Conservation (phyloP, 2,329 filamentous ascomycete species). For the Exophiala viscosa region DNA sequence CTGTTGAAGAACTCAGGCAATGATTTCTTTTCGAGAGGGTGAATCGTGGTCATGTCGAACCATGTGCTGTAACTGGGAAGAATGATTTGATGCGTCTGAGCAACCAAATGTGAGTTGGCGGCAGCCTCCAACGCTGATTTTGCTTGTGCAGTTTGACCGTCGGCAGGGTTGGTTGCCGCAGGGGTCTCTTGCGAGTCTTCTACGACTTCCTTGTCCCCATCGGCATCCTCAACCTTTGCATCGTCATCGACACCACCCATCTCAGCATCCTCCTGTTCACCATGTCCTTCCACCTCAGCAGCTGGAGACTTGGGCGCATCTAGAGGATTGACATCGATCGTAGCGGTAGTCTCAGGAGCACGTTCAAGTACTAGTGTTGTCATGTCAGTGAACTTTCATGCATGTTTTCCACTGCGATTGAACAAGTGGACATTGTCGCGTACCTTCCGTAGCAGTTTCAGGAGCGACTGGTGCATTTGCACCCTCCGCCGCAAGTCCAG, state of each 20-base stretch:
- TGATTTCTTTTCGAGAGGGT: conserved; percentile 88
- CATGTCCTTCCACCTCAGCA: conserved; percentile 55
- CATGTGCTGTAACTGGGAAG: conserved; percentile 96
- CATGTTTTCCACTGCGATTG: neutral
- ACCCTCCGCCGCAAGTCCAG: conserved; percentile 1
- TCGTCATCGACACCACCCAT: conserved; percentile 64
- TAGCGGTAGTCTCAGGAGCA: conserved; percentile 9
- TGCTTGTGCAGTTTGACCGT: conserved; percentile 60
- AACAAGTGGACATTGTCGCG: conserved; percentile 1
- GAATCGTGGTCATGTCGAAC: conserved; percentile 96
- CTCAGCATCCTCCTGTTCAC: conserved; percentile 66
- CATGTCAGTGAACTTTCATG: neutral
- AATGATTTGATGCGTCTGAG: conserved; percentile 92
- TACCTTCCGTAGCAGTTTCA: conserved; percentile 15
- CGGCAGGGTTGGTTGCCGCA: conserved; percentile 44
- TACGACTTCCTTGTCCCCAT: conserved; percentile 40
- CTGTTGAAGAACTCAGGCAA: conserved; percentile 98
- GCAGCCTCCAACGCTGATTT: conserved; percentile 80
- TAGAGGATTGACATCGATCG: conserved; percentile 17
- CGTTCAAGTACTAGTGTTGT: conserved; percentile 7
- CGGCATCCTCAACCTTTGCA: conserved; percentile 37
- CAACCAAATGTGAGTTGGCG: conserved; percentile 85
- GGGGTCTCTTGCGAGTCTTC: conserved; percentile 39
- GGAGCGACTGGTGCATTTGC: conserved; percentile 3
- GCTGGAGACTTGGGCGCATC: conserved; percentile 65